These are phyloP conservation scores for Ochetophila trinervis DNA, from an alignment of 306 rosid genomes.

Conservation along the genomic window DNA sequence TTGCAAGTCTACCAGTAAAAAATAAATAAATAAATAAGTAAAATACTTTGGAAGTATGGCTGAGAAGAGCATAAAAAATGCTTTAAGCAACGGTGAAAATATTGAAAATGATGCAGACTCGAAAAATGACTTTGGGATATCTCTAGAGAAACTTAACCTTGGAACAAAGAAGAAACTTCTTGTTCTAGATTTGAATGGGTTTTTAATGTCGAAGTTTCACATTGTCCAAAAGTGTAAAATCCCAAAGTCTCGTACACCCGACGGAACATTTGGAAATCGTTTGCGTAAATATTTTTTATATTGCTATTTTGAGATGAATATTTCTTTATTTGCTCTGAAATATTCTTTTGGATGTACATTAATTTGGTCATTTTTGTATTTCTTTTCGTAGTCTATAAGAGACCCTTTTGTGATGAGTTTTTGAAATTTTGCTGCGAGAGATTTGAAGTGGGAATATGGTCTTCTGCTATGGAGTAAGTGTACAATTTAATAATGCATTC, in stretches of 20 bases:
- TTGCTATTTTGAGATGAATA: background rate
- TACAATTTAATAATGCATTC: too few species aligned
- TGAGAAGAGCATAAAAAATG: background rate
- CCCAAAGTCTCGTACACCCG: slow-evolving; percentile 12
- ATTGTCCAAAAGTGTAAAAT: background rate
- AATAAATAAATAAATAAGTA: too few species aligned
- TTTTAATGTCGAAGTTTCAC: slow-evolving; percentile 5
- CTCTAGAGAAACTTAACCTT: slow-evolving; percentile 21
- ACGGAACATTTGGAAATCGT: slow-evolving; percentile 4
- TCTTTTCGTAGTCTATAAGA: slow-evolving; percentile 19
- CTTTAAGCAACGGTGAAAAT: background rate
- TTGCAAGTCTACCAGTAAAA: too few species aligned
- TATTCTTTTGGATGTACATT: too few species aligned
- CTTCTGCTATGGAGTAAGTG: slow-evolving; percentile 31
- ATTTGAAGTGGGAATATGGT: slow-evolving; percentile 41
- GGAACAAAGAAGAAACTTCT: slow-evolving; percentile 27
- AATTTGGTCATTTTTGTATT: background rate
- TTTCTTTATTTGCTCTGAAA: background rate
- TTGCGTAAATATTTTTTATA: background rate
- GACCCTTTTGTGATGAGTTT: slow-evolving; percentile 30
- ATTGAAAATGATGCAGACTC: background rate
- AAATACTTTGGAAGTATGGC: background rate
- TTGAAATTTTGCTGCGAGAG: slow-evolving; percentile 35
- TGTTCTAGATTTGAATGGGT: slow-evolving; percentile 12
- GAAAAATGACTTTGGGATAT: slow-evolving; percentile 8